Evolutionary conservation across 805 yeast genomes (phyloP), one percentile per base, ranked within the genome.

Genomic region (Yarrowia sp.): DNA sequence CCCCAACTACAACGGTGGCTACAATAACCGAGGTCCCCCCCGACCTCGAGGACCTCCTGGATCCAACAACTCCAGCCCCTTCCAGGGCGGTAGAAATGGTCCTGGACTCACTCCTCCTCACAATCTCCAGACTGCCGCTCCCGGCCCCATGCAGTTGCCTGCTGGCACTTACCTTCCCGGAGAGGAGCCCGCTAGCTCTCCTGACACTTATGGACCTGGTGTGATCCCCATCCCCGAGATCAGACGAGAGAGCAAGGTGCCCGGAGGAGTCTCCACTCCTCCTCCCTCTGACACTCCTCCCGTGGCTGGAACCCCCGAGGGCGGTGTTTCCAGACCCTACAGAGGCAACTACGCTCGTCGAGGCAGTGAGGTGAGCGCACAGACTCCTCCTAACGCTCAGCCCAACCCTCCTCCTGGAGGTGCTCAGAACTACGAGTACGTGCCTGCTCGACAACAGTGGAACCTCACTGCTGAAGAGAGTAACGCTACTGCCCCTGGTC

Each of bases 161-260:
- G 69, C 64, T 11, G 59, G 49, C 48, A 49, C 48, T 4, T 65
- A 22, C 16, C 45, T 48, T 48, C 68, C 66, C 50, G 66, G 61
- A 8, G 67, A 63, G 9, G 67, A 48, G 40, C 67, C 67, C 15
- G 74, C 73, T 14, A 45, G 53, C 19, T 16, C 71, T 7, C 68
- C 50, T 9, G 42, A 70, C 26, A 22, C 68, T 15, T 75, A 69
- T 52, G 77, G 77, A 7, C 77, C 77, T 1, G 74, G 73, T 45
- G 79, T 75, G 3, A 76, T 75, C 4, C 75, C 75, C 8, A 69
- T 76, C 15, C 77, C 78, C 1, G 70, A 71, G 26, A 67, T 75
- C 38, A 68, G 77, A 53, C 49, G 69, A 15, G 63, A 56, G 40
- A 56, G 63, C 63, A 56, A 56, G 63, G 63, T 56, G 48, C 63